phyloP scores from a whole-genome alignment of 768 basidiomycete genomes.

The Calocybe gangraenosa region DNA sequence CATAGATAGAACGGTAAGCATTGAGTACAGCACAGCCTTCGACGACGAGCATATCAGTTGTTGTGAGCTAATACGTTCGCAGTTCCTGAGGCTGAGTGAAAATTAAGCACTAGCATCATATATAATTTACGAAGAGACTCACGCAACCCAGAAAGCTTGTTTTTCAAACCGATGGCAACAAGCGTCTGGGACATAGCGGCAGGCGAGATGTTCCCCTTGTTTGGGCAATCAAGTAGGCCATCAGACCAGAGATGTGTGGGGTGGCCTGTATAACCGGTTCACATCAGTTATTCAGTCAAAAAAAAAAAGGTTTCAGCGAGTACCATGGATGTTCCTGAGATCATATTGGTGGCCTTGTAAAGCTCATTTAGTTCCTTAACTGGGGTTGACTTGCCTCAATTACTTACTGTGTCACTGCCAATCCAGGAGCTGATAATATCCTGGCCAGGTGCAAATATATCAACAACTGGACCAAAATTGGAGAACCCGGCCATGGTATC shows the following conservation, averaged over 20 bases:
- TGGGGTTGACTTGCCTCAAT: neutral
- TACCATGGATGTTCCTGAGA: conserved; percentile 15
- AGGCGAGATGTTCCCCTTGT: conserved; percentile 4
- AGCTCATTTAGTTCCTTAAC: too few relatives aligned
- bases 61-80: neutral
- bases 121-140: neutral
- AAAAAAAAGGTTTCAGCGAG: neutral
- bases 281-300: neutral
- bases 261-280: conserved; percentile 5
- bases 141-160: conserved; percentile 4
- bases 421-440: conserved; percentile 20
- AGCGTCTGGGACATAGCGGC: conserved; percentile 4
- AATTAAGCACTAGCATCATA: neutral
- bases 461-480: conserved; percentile 25
- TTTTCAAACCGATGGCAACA: neutral
- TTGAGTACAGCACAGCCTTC: too few relatives aligned
- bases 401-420: conserved; percentile 10
- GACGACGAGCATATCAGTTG: too few relatives aligned
- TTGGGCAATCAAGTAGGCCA: conserved; percentile 10
- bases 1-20: too few relatives aligned
- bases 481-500: conserved; percentile 24
- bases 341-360: neutral
- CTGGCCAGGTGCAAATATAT: conserved; percentile 27
- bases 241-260: conserved; percentile 11
- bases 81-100: neutral